phyloP scores from a whole-genome alignment of 2,329 filamentous ascomycete genomes.

The Sphaerulina populicola region DNA sequence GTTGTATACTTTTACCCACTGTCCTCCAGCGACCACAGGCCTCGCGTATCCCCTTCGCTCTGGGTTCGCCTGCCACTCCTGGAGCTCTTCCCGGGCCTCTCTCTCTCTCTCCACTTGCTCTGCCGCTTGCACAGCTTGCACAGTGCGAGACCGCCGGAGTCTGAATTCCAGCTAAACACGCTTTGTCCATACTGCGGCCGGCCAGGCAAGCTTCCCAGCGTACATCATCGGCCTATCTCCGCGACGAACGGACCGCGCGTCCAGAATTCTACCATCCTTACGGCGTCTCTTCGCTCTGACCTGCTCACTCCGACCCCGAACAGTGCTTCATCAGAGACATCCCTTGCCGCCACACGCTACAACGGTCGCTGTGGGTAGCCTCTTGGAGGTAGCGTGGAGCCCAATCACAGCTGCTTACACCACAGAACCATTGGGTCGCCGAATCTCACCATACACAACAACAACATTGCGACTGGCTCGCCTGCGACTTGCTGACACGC shows the following conservation, averaged over 20 bases:
- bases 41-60: conserved; percentile 8
- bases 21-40: conserved; percentile 7
- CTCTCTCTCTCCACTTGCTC: conserved; percentile 6
- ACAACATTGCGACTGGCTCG: conserved; percentile 1
- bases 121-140: conserved; percentile 7
- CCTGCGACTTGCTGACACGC: conserved; percentile 14
- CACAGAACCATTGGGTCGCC: conserved; percentile 13
- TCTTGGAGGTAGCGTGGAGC: conserved; percentile 4
- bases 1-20: conserved; percentile 5
- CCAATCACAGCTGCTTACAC: conserved; percentile 1
- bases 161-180: neutral
- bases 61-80: neutral
- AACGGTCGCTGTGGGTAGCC: conserved; percentile 1
- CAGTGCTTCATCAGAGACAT: neutral
- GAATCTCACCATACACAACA: conserved; percentile 13
- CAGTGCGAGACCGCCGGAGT: neutral
- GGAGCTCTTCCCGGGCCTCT: conserved; percentile 7
- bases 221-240: conserved; percentile 16
- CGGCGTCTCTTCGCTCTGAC: conserved; percentile 16
- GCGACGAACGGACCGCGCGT: conserved; percentile 16
- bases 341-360: neutral
- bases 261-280: conserved; percentile 18
- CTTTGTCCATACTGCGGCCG: conserved; percentile 3
- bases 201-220: conserved; percentile 7
- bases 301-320: neutral